phyloP scores from a whole-genome alignment of 2,329 filamentous ascomycete species.

The Talaromyces rugulosus region DNA sequence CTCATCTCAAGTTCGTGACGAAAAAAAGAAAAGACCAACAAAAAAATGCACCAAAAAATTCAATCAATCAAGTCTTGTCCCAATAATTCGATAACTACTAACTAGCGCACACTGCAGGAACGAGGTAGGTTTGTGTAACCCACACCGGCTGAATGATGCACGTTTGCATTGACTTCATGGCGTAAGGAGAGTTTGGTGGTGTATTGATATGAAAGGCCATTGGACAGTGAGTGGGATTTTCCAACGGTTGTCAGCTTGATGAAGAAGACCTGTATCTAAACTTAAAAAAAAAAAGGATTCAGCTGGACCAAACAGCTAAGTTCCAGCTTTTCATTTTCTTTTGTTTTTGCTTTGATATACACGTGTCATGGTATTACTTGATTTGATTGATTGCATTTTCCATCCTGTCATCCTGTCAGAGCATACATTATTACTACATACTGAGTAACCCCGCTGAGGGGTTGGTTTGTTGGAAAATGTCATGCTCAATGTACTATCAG shows the following conservation, averaged over 20 bases:
- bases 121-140: neutral
- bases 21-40: too few relatives aligned
- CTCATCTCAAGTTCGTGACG: too few relatives aligned
- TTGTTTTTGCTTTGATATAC: neutral
- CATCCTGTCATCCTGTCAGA: neutral
- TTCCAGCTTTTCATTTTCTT: neutral
- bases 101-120: neutral
- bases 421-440: neutral
- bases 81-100: too few relatives aligned
- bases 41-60: too few relatives aligned
- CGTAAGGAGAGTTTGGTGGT: neutral
- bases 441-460: neutral
- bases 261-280: too few relatives aligned
- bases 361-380: neutral
- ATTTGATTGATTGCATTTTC: neutral
- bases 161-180: neutral
- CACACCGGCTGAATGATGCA: neutral
- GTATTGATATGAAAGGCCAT: neutral
- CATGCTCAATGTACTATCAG: neutral
- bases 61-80: too few relatives aligned
- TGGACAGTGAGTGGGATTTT: neutral
- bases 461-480: neutral
- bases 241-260: neutral
- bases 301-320: too few relatives aligned
- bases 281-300: too few relatives aligned